Conservation (phyloP, 129 eudicot species). For the Solidago caesia region DNA sequence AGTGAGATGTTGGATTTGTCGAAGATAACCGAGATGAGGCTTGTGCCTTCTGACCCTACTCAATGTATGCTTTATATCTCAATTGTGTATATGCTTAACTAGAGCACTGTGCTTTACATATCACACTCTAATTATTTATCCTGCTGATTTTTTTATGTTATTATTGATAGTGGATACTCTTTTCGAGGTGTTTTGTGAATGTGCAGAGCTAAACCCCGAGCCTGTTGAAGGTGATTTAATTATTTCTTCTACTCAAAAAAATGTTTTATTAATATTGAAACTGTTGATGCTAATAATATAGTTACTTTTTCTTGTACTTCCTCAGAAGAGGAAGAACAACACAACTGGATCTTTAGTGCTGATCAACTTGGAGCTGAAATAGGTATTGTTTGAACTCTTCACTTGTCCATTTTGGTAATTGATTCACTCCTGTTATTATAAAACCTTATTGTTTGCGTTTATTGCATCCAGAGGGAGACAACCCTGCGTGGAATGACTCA, state of each 20-base stretch:
- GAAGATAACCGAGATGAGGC: constrained; percentile 79
- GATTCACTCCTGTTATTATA: too few species aligned
- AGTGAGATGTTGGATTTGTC: constrained; percentile 51
- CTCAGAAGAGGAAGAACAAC: constrained; percentile 62
- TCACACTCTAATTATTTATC: constrained; percentile 3
- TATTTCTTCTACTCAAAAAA: background rate
- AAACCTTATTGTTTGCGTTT: constrained; percentile 7
- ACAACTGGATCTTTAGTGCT: constrained; percentile 88
- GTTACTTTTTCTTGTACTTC: constrained; percentile 1
- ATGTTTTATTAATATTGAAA: background rate
- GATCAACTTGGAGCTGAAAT: constrained; percentile 59
- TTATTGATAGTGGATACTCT: constrained; percentile 58
- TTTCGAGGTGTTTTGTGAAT: constrained; percentile 79
- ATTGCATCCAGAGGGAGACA: constrained; percentile 42
- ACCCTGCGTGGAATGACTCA: constrained; percentile 46
- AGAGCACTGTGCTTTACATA: background rate
- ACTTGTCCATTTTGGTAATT: background rate
- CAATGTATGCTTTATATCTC: constrained; percentile 48
- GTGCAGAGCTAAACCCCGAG: constrained; percentile 94
- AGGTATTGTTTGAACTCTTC: constrained; percentile 32
- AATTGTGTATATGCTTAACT: constrained; percentile 2
- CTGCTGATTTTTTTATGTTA: background rate
- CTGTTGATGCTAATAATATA: background rate
- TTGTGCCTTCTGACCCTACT: constrained; percentile 77
- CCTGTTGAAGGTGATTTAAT: constrained; percentile 62